These are phyloP conservation scores for Penicillium paradoxum DNA, from an alignment of 495 filamentous ascomycete genomes.

Conservation along the genomic window DNA sequence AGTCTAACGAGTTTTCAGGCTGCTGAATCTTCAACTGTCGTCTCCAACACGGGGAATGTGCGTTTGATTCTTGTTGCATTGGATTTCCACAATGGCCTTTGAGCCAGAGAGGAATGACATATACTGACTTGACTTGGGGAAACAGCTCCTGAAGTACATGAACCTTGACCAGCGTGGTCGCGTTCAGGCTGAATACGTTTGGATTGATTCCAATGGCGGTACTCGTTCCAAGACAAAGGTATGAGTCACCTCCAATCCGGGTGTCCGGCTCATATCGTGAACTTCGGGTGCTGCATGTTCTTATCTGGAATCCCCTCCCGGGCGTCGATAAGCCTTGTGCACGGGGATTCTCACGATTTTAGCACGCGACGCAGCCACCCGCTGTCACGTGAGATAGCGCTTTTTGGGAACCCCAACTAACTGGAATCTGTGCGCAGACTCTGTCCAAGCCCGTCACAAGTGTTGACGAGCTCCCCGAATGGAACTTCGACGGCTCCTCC, in stretches of 20 bases:
- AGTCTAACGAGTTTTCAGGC: constrained; percentile 31
- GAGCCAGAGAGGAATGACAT: constrained; percentile 31
- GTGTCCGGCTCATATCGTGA: neutral
- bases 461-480: constrained; percentile 86
- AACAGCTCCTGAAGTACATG: constrained; percentile 87
- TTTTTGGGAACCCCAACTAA: constrained; percentile 13
- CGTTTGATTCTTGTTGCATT: constrained; percentile 39
- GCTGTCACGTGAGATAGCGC: constrained; percentile 29
- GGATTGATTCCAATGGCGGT: constrained; percentile 79
- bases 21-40: constrained; percentile 45
- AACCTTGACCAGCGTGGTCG: constrained; percentile 80
- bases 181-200: constrained; percentile 93
- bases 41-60: constrained; percentile 69
- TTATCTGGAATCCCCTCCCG: constrained; percentile 10
- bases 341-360: constrained; percentile 16
- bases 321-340: constrained; percentile 28
- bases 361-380: constrained; percentile 27
- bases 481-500: constrained; percentile 99
- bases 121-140: constrained; percentile 37
- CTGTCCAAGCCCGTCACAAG: constrained; percentile 58
- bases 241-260: constrained; percentile 34
- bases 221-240: constrained; percentile 90
- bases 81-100: constrained; percentile 33
- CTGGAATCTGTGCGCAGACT: constrained; percentile 53
- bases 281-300: constrained; percentile 6